phyloP scores from a whole-genome alignment of 768 basidiomycete genomes.

The Mycena belliarum region DNA sequence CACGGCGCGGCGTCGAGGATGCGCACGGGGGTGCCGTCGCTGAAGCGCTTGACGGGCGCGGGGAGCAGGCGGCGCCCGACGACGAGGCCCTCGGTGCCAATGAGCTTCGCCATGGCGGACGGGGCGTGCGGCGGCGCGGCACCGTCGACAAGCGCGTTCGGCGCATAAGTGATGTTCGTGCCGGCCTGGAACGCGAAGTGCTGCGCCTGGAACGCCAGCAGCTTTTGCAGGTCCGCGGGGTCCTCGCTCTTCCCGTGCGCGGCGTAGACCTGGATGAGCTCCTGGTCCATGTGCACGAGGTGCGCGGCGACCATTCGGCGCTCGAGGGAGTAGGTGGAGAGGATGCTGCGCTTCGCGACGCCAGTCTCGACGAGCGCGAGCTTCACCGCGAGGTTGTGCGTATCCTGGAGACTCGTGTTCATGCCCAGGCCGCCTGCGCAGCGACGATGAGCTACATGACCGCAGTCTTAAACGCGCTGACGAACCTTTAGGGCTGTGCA shows the following conservation, averaged over 20 bases:
- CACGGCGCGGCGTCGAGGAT: slow-evolving; percentile 6
- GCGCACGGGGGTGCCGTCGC: not conserved
- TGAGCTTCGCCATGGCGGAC: slow-evolving; percentile 1
- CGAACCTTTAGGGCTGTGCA: slow-evolving; percentile 11
- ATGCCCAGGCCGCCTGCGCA: slow-evolving; percentile 9
- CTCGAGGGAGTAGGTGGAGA: slow-evolving; percentile 5
- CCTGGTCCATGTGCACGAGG: slow-evolving; percentile 4
- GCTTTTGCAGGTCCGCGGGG: slow-evolving; percentile 3
- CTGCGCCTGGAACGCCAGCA: slow-evolving; percentile 2
- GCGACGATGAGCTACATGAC: not conserved
- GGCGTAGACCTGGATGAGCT: slow-evolving; percentile 5
- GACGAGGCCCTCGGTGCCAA: not conserved
- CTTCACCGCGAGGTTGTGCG: slow-evolving; percentile 9
- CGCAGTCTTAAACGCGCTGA: not conserved
- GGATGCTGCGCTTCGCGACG: not conserved
- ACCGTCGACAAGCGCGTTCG: slow-evolving; percentile 8
- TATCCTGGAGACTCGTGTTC: slow-evolving; percentile 8
- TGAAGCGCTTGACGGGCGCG: not conserved
- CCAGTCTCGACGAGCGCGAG: slow-evolving; percentile 9
- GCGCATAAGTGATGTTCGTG: slow-evolving; percentile 7
- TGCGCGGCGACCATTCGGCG: not conserved
- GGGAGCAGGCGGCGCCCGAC: slow-evolving; percentile 9
- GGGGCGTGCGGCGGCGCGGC: not conserved
- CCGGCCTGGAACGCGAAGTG: slow-evolving; percentile 14
- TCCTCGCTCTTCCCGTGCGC: slow-evolving; percentile 9